Evolutionary conservation across 2,329 filamentous ascomycete genomes (phyloP), one percentile per base, ranked within the genome.

Genomic region (Fusarium hostae): DNA sequence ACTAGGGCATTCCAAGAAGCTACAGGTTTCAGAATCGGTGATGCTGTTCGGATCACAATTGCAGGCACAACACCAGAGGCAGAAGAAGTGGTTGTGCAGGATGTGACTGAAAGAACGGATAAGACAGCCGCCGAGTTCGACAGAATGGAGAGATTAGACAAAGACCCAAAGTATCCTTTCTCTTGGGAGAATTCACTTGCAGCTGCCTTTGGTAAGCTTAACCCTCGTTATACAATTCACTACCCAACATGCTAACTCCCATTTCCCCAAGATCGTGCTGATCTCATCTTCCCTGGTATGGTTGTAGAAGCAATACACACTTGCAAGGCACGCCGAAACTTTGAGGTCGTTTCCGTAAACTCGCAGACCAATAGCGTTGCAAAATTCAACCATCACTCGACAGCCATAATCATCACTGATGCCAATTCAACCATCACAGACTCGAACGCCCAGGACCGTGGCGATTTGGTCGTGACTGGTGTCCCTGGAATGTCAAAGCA

Each of bases 1-100:
- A 91, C 93, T 26, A 91, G 93, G 69, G 85, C 89, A 9, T 89
- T 97, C 59, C 91, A 93, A 69, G 91, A 92, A 39, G 87, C 89
- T 10, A 92, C 92, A 72, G 89, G 89, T 2, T 87, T 97, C 74
- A 91, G 91, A 67, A 84, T 96, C 7, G 90, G 90, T 20, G 92
- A 94, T 52, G 87, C 89, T 55, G 82, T 87, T 37, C 81, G 81
- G 37, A 84, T 97, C 51, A 85, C 86, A 11, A 86, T 95, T 28
- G 83, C 86, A 4, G 85, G 87, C 13, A 74, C 82, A 4, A 80
- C 91, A 15, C 83, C 85, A 1, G 86, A 87, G 26, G 88, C 90
- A 9, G 83, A 86, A 7, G 83, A 85, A 32, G 84, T 95, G 6
- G 81, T 88, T 10, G 79, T 95, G 20, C 84, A 86, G 71, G 91